Evolutionary conservation across 1,284 basidiomycete species (phyloP).

Genomic region (Boletus semigastroideus): DNA sequence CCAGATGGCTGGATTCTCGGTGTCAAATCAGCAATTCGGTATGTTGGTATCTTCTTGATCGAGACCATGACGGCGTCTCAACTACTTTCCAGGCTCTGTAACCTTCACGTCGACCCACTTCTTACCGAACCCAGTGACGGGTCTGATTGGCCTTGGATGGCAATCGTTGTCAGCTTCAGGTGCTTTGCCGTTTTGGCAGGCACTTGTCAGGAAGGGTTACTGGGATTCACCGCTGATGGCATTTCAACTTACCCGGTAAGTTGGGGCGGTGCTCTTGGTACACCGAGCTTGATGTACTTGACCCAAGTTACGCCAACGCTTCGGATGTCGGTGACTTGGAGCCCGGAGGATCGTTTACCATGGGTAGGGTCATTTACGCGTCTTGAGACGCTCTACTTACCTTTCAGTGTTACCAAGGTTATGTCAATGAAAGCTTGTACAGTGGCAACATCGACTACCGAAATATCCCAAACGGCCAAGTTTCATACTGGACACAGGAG

Average conservation of each 20-base stretch:
- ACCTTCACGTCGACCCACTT: constrained; percentile 23
- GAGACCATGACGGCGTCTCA: not conserved
- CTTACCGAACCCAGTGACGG: constrained; percentile 36
- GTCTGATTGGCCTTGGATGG: constrained; percentile 53
- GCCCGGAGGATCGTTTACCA: constrained; percentile 51
- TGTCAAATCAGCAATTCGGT: constrained; percentile 44
- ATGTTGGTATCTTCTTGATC: not conserved
- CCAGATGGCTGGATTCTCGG: constrained; percentile 48
- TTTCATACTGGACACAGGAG: constrained; percentile 43
- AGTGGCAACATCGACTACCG: constrained; percentile 46
- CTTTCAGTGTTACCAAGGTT: constrained; percentile 18
- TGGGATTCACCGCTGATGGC: constrained; percentile 41
- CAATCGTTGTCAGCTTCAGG: constrained; percentile 41
- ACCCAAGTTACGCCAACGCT: constrained; percentile 35
- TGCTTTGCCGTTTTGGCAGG: constrained; percentile 55
- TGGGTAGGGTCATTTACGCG: constrained; percentile 41
- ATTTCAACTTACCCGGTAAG: constrained; percentile 41
- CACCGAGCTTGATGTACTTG: not conserved
- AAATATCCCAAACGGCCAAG: constrained; percentile 32
- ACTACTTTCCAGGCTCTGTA: constrained; percentile 18
- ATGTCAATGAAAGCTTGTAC: constrained; percentile 43
- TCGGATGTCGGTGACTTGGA: constrained; percentile 32
- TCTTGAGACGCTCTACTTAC: not conserved
- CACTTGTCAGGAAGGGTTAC: constrained; percentile 39
- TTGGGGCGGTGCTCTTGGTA: not conserved